Base-by-base conservation (phyloP, 2,329 filamentous ascomycete genomes). In the Diaporthe humulicola region DNA sequence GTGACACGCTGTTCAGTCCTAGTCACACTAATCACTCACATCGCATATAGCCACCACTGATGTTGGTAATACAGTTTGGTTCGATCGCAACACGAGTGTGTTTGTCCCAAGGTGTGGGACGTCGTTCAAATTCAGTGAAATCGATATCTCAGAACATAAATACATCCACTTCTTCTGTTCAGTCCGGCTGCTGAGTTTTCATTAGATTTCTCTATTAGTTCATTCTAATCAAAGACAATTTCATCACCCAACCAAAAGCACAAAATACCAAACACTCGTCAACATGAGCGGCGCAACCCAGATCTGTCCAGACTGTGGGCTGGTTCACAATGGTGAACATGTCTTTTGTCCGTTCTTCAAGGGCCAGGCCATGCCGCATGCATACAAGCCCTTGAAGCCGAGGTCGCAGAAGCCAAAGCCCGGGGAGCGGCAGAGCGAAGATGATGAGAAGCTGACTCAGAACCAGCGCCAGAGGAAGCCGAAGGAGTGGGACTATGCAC, bases 271-370 rank as follows among this genome's bases (percentile, higher is more conserved):
- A 57, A 2, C n/a, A 48, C 33, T 17, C 9, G 17, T 30, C 15
- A 73, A 60, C 33, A 73, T 70, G 72, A 40, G 40, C 30, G 25
- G 58, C n/a, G 17, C 57, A 50, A 71, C 60, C 4, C 56, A 45
- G 33, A 71, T 64, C 22, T 71, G 56, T 45, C 64, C 54, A 8
- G 61, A 64, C 48, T 74, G 66, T 14, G 66, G 66, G 22, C 45
- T 66, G 15, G 70, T 74, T 7, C 66, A 74, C 30, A 17, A 30
- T n/a, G 73, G 56, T 4, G 73, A 74, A 50, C 73, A 71, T 48
- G 28, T 64, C 28, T 54, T 45, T 30, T 74, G 66, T 30, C 57
- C 40, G 15, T 50, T 48, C n/a, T 48, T 30, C 30, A 48, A 66
- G 10, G 28, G 60, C n/a, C n/a, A 64, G 14, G 56, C 36, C 15